Evolutionary conservation across 2,329 filamentous ascomycete species (phyloP).

Genomic region (Ampelomyces quisqualis): DNA sequence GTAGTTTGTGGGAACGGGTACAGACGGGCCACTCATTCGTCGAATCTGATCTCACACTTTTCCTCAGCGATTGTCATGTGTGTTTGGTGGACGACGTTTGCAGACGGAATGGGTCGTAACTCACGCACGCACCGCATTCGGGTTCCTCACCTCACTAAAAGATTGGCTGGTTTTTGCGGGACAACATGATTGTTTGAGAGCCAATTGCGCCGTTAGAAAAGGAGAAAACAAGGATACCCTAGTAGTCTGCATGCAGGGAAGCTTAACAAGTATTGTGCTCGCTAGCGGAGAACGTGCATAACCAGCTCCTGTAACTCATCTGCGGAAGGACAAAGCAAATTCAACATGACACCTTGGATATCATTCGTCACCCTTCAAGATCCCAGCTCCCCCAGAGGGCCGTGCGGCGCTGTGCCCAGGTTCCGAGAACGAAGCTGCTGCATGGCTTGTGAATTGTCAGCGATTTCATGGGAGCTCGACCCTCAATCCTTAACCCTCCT

Average conservation of each 20-base stretch:
- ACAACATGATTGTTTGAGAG: slow-evolving; percentile 19
- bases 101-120: slow-evolving; percentile 2
- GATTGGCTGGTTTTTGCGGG: slow-evolving; percentile 25
- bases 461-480: slow-evolving; percentile 35
- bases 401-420: slow-evolving; percentile 32
- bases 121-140: slow-evolving; percentile 19
- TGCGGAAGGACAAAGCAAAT: slow-evolving; percentile 32
- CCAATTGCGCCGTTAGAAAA: slow-evolving; percentile 22
- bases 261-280: slow-evolving; percentile 33
- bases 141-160: slow-evolving; percentile 27
- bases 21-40: too few relatives aligned
- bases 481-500: slow-evolving; percentile 23
- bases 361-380: slow-evolving; percentile 29
- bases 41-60: too few relatives aligned
- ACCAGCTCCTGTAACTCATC: slow-evolving; percentile 18
- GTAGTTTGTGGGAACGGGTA: neutral
- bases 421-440: slow-evolving; percentile 26
- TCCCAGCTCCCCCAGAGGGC: slow-evolving; percentile 35
- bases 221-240: slow-evolving; percentile 16
- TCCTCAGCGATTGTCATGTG: slow-evolving; percentile 1
- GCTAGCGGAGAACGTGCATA: slow-evolving; percentile 34
- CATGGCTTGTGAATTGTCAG: slow-evolving; percentile 39
- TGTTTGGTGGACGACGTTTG: slow-evolving; percentile 15
- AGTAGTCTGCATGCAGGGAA: slow-evolving; percentile 31
- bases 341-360: slow-evolving; percentile 27